These are phyloP conservation scores for Fusarium xylarioides DNA, from an alignment of 2,329 filamentous ascomycete species.

Conservation along the genomic window DNA sequence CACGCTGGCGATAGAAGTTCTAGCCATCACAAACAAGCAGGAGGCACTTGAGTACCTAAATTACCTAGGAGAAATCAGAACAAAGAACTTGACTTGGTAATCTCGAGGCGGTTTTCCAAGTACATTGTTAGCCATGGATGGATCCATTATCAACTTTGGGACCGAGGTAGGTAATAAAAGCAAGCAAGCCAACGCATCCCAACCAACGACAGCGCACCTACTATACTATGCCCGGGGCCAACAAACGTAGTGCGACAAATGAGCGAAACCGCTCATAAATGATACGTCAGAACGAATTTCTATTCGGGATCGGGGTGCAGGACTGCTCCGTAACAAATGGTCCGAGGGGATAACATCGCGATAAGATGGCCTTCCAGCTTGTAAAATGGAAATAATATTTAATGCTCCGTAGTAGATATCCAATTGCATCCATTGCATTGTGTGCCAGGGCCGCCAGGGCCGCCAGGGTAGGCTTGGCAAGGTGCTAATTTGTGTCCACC, in stretches of 20 bases:
- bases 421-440: background rate
- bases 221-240: background rate
- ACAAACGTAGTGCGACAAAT: conserved; percentile 6
- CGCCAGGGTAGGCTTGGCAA: background rate
- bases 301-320: background rate
- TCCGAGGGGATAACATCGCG: background rate
- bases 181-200: conserved; percentile 4
- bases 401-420: background rate
- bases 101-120: background rate
- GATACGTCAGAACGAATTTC: background rate
- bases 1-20: background rate
- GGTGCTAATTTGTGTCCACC: conserved; percentile 24
- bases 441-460: conserved; percentile 17
- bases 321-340: background rate
- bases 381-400: background rate
- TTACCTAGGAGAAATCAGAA: background rate
- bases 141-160: background rate
- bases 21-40: background rate
- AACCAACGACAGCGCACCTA: background rate
- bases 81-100: conserved; percentile 6
- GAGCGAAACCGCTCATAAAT: conserved; percentile 7
- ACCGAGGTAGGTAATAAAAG: background rate
- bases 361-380: background rate
- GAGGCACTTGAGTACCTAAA: background rate
- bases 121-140: background rate